These are phyloP conservation scores for Pseudogymnoascus sp. DNA, from an alignment of 2,329 filamentous ascomycete species.

Conservation along the genomic window DNA sequence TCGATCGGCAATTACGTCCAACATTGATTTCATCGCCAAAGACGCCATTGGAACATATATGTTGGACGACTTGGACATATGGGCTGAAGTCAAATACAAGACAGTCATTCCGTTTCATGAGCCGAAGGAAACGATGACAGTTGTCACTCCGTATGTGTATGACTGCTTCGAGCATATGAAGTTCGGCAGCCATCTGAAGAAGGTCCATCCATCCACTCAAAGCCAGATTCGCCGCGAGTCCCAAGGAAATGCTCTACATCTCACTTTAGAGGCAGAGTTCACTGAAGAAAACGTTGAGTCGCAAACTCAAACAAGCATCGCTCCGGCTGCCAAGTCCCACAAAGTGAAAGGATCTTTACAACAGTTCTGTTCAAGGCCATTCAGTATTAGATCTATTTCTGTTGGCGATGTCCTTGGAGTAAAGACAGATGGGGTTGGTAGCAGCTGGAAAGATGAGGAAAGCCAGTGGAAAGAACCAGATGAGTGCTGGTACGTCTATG, in stretches of 20 bases:
- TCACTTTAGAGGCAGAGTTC: constrained; percentile 5
- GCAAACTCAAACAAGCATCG: neutral
- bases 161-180: constrained; percentile 55
- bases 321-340: neutral
- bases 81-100: constrained; percentile 27
- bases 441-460: constrained; percentile 46
- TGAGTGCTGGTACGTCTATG: constrained; percentile 61
- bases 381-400: constrained; percentile 40
- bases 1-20: constrained; percentile 47
- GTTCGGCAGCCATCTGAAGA: constrained; percentile 44
- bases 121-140: constrained; percentile 36
- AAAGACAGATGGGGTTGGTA: constrained; percentile 35
- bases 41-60: constrained; percentile 47
- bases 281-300: neutral
- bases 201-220: constrained; percentile 23
- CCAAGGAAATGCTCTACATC: constrained; percentile 11
- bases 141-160: constrained; percentile 63
- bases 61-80: constrained; percentile 27
- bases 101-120: constrained; percentile 24
- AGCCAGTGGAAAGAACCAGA: constrained; percentile 36
- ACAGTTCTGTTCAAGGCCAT: constrained; percentile 20
- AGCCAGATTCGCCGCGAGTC: constrained; percentile 24
- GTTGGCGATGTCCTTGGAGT: constrained; percentile 43
- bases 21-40: constrained; percentile 56
- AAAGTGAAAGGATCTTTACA: constrained; percentile 2